phyloP scores from a whole-genome alignment of 2,329 filamentous ascomycete species.

The Rachicladosporium sp. region DNA sequence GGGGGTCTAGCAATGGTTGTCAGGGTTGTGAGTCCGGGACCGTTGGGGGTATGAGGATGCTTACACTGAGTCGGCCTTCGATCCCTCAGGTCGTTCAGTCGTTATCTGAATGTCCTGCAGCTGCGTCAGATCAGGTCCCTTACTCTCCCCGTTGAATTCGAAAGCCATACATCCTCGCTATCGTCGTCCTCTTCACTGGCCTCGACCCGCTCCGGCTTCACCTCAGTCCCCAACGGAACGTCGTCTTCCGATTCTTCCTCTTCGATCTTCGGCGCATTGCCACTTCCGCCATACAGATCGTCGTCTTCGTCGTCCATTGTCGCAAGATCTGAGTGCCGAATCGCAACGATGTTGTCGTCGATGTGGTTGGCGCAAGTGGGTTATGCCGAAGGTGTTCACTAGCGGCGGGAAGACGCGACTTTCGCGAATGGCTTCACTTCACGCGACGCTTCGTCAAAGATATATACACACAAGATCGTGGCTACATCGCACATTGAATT shows the following conservation, averaged over 20 bases:
- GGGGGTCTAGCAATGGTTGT: no score
- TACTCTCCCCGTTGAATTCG: background rate
- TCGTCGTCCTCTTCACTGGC: slow-evolving; percentile 34
- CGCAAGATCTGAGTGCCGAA: background rate
- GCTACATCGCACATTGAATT: no score
- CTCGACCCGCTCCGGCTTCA: slow-evolving; percentile 33
- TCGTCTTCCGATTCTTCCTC: slow-evolving; percentile 15
- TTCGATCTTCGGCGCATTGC: slow-evolving; percentile 9
- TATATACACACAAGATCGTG: no score
- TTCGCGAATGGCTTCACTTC: no score
- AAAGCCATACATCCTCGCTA: slow-evolving; percentile 23
- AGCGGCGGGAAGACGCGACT: no score
- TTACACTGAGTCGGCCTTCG: slow-evolving; percentile 13
- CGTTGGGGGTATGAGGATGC: background rate
- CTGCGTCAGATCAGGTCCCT: slow-evolving; percentile 1
- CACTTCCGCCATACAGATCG: slow-evolving; percentile 33
- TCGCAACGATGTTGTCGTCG: no score
- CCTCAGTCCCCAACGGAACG: slow-evolving; percentile 9
- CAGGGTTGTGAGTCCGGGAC: no score
- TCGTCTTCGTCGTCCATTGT: slow-evolving; percentile 41
- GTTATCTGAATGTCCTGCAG: slow-evolving; percentile 41
- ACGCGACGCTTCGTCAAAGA: no score
- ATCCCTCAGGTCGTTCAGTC: slow-evolving; percentile 33
- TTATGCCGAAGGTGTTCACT: no score
- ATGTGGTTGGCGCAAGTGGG: no score